Evolutionary conservation across 257 asterid species (phyloP).

Genomic region (Datura wrightii): DNA sequence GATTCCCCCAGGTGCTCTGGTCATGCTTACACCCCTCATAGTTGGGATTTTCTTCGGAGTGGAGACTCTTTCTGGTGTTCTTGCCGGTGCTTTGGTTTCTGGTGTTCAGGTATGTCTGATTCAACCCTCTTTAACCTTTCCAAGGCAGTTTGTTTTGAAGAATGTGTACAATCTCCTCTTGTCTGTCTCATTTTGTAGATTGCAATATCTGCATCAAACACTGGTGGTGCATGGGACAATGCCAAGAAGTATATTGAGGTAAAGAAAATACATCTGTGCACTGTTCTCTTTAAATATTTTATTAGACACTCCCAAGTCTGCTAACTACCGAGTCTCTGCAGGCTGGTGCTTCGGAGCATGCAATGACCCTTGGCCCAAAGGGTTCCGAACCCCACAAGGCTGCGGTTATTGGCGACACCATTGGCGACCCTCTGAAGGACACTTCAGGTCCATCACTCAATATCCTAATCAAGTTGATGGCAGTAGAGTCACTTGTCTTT

Average conservation of each 20-base stretch:
- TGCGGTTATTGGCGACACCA: slow-evolving; percentile 13
- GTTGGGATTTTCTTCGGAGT: slow-evolving; percentile 86
- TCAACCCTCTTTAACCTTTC: neutral
- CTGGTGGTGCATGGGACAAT: slow-evolving; percentile 30
- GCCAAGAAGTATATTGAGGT: slow-evolving; percentile 30
- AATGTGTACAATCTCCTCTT: neutral
- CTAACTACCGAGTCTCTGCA: neutral
- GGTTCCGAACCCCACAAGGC: slow-evolving; percentile 25
- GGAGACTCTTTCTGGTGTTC: slow-evolving; percentile 87
- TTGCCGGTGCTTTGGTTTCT: slow-evolving; percentile 90
- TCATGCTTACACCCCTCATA: slow-evolving; percentile 88
- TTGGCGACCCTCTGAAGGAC: slow-evolving; percentile 17
- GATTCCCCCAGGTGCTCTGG: slow-evolving; percentile 94
- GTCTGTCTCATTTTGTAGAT: slow-evolving; percentile 19
- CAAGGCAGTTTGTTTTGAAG: neutral
- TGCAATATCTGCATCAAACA: slow-evolving; percentile 23
- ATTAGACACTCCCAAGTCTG: neutral
- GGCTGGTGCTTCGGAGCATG: slow-evolving; percentile 25
- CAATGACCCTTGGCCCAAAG: slow-evolving; percentile 26
- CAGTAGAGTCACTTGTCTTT: slow-evolving; percentile 8
- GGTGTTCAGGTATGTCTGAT: slow-evolving; percentile 77
- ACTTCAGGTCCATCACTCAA: slow-evolving; percentile 29
- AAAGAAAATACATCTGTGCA: neutral
- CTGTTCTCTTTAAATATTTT: neutral
- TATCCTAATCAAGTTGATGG: slow-evolving; percentile 27